Base-by-base conservation (phyloP, 2,329 filamentous ascomycete genomes). In the Monilinia laxa region DNA sequence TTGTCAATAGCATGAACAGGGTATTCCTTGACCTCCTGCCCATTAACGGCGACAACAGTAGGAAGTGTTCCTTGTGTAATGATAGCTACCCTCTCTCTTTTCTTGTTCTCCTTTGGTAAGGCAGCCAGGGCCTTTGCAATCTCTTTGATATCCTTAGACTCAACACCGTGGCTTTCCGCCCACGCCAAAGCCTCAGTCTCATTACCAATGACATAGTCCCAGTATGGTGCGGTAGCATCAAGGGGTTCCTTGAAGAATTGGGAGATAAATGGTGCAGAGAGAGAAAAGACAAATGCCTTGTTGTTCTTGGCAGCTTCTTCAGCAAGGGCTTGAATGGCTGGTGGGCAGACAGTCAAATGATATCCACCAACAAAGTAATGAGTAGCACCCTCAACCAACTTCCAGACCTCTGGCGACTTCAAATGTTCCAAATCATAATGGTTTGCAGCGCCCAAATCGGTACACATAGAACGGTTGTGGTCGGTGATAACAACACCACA, bases 161-260 rank as follows among this genome's bases (percentile, higher is more conserved):
- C 83, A 74, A 95, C 85, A 73, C 83, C 83, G 80, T 97, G 93
- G 68, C 88, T 88, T 79, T 93, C 89, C 71, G 93, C 91, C 81
- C 94, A 99, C 67, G 93, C 84, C 73, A 88, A 86, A 59, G 93
- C 94, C 83, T 99, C 95, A 72, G 91, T 91, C 87, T 99, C 95
- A 82, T 99, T 99, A 77, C 93, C 94, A 78, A 99, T 91, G 69
- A 98, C 84, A 81, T 94, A 96, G 82, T 98, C 93, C 84, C 93
- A 96, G 87, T 97, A 97, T 40, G 91, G 90, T 64, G 92, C 84
- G 65, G 91, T 90, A 75, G 88, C 88, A 80, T 97, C 92, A 58
- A 99, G 87, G 71, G 88, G 90, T 60, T 97, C 93, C 85, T 97
- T 97, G 90, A 98, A 99, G 86, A 97, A 97, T 78, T 96, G 90